A percentile compares a stretch with the other conserved stretches of the same genome.
Conservation (phyloP, 225 moss, liverwort and hornwort genomes). For the Thuidium tamariscinum region DNA sequence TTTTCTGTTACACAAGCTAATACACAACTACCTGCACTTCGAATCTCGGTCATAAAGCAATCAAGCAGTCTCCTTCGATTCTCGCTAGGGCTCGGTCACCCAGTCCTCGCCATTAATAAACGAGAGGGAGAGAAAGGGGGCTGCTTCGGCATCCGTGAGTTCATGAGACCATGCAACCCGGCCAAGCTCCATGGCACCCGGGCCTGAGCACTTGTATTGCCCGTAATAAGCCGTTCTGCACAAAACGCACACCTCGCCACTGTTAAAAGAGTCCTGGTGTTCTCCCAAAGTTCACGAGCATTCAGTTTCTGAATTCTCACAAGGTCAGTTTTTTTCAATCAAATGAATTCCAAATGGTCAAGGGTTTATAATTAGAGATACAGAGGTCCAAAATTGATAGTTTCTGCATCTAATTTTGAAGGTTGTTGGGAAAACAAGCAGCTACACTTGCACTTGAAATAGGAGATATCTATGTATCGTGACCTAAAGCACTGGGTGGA, state of each 20-base stretch:
- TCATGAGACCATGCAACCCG: conserved; percentile 50
- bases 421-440: neutral
- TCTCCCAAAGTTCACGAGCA: neutral
- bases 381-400: neutral
- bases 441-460: neutral
- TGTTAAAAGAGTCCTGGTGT: neutral
- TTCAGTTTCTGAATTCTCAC: no score
- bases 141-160: conserved; percentile 42
- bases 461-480: no score
- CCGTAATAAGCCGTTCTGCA: conserved; percentile 41
- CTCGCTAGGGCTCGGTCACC: conserved; percentile 15
- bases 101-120: conserved; percentile 36
- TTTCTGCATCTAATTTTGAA: neutral
- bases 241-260: neutral
- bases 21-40: neutral
- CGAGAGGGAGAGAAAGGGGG: conserved; percentile 31
- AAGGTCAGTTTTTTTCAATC: neutral
- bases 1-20: neutral
- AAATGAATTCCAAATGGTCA: neutral
- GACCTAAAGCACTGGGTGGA: no score
- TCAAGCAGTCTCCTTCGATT: neutral
- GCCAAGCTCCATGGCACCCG: conserved; percentile 29
- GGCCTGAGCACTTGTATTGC: conserved; percentile 48
- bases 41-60: neutral
- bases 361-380: neutral